Evolutionary conservation across 257 asterid species (phyloP).

Genomic region (Solanum pennellii): DNA sequence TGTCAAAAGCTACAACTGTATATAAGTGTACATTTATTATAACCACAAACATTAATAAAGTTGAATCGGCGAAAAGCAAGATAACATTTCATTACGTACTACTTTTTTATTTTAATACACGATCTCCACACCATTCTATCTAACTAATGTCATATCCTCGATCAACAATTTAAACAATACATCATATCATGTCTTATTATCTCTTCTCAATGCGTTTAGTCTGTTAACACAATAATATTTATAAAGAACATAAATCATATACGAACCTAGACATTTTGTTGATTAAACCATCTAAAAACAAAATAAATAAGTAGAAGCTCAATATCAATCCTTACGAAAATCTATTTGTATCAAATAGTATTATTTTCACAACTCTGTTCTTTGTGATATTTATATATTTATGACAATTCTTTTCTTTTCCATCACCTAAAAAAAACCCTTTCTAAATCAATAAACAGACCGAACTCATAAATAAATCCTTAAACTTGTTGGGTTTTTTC

Average conservation of each 20-base stretch:
- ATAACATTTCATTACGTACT: accelerated
- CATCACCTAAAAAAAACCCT: not conserved
- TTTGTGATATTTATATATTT: not conserved
- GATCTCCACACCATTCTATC: accelerated
- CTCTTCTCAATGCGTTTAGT: not conserved
- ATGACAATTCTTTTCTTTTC: not conserved
- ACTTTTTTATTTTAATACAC: accelerated
- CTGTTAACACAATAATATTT: not conserved
- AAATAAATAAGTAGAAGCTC: too few species aligned
- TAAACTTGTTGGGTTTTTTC: accelerated
- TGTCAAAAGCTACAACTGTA: too few species aligned
- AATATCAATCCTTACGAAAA: too few species aligned
- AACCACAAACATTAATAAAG: accelerated
- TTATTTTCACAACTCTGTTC: not conserved
- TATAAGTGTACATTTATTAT: too few species aligned
- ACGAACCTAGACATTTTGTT: too few species aligned
- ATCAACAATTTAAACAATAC: too few species aligned
- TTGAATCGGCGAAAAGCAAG: accelerated
- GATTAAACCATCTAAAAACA: too few species aligned
- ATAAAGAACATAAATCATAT: too few species aligned
- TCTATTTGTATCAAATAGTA: not conserved
- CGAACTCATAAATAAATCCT: too few species aligned
- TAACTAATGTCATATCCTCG: too few species aligned
- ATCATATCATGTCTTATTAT: accelerated
- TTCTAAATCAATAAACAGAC: not conserved